phyloP scores from a whole-genome alignment of 345 rosid species.

The Salix udensis region DNA sequence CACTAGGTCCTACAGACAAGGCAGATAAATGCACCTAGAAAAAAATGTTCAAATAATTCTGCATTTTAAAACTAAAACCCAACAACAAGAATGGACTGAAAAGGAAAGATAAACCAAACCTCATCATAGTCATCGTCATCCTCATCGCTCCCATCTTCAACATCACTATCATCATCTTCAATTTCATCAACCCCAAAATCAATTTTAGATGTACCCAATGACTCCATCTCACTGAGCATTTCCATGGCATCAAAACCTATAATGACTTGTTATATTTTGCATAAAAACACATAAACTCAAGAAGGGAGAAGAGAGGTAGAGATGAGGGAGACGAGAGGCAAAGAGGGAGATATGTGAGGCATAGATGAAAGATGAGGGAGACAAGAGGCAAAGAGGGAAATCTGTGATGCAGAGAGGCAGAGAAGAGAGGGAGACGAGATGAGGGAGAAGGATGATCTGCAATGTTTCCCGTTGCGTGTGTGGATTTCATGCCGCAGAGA shows the following conservation, averaged over 20 bases:
- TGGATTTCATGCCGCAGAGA: too few species aligned
- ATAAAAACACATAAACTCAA: slow-evolving; percentile 8
- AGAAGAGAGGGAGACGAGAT: neutral
- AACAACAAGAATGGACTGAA: slow-evolving; percentile 3
- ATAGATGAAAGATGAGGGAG: too few species aligned
- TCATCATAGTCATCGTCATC: slow-evolving; percentile 33
- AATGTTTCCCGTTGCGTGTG: too few species aligned
- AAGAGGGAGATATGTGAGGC: too few species aligned
- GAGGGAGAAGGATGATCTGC: too few species aligned
- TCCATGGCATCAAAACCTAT: slow-evolving; percentile 79
- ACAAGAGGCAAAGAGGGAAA: too few species aligned
- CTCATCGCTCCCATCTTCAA: slow-evolving; percentile 44
- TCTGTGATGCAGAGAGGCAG: too few species aligned
- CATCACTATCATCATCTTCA: slow-evolving; percentile 58
- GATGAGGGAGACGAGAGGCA: too few species aligned
- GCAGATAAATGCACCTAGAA: slow-evolving; percentile 1
- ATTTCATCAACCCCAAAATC: slow-evolving; percentile 64
- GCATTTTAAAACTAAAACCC: slow-evolving; percentile 6
- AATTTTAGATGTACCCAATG: slow-evolving; percentile 58
- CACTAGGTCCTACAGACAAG: slow-evolving; percentile 59
- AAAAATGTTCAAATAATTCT: slow-evolving; percentile 5
- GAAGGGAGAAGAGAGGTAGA: neutral
- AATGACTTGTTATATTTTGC: slow-evolving; percentile 67
- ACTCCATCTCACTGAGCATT: slow-evolving; percentile 74
- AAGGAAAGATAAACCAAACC: slow-evolving; percentile 21